These are phyloP conservation scores for Rhododendron simsii DNA, from an alignment of 148 eudicot species.

Conservation along the genomic window DNA sequence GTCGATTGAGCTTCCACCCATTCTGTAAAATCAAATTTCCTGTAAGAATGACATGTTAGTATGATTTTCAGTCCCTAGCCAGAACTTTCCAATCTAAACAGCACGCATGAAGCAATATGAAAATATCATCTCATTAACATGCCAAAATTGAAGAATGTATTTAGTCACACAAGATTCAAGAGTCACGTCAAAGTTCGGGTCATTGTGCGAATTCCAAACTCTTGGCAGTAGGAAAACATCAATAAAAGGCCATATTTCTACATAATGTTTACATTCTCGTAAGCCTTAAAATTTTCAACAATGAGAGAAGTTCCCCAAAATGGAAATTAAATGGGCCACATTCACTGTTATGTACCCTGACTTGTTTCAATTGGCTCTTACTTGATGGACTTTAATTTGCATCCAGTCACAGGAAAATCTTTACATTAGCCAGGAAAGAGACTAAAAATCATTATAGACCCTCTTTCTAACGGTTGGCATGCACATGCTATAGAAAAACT, in stretches of 20 bases:
- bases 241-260: background rate
- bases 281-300: background rate
- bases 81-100: background rate
- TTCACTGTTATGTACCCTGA: background rate
- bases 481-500: background rate
- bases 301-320: background rate
- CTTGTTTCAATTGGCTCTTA: background rate
- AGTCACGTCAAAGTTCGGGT: background rate
- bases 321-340: background rate
- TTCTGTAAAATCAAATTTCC: conserved; percentile 28
- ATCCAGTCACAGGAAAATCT: background rate
- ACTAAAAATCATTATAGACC: background rate
- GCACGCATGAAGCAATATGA: background rate
- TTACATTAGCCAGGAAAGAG: background rate
- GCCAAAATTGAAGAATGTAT: background rate
- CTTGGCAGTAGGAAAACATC: background rate
- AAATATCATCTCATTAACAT: background rate
- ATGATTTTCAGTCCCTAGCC: background rate
- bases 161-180: background rate
- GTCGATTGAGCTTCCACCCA: conserved; percentile 68
- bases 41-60: background rate
- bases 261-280: background rate
- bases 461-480: background rate
- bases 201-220: background rate
- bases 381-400: background rate